phyloP scores from a whole-genome alignment of 345 rosid genomes.

The Eutrema yunnanense region DNA sequence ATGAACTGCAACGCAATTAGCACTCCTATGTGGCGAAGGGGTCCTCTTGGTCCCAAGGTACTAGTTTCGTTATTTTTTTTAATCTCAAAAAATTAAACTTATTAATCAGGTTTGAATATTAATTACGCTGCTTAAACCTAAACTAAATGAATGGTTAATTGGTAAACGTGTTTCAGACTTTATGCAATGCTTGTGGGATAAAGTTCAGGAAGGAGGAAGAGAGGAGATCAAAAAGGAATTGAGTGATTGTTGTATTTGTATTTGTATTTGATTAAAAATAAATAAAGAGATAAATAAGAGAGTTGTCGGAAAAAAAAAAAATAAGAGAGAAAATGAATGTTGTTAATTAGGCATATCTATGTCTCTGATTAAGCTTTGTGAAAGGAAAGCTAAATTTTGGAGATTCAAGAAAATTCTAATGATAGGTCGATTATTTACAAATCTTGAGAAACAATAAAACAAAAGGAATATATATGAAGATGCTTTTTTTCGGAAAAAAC shows the following conservation, averaged over 20 bases:
- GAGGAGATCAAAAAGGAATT: constrained; percentile 2
- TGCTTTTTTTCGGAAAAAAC: no score
- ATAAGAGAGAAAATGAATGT: neutral
- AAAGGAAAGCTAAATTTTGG: neutral
- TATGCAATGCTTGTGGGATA: constrained; percentile 34
- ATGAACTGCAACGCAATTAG: neutral
- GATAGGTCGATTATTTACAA: neutral
- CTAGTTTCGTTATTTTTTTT: neutral
- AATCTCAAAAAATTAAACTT: neutral
- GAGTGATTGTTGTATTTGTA: neutral
- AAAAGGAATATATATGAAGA: no score
- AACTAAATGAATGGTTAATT: neutral
- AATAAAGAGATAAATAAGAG: neutral
- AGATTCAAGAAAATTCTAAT: neutral
- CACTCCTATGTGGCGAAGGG: constrained; percentile 36
- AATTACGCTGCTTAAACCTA: neutral
- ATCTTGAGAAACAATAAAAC: no score
- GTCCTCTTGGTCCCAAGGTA: constrained; percentile 35
- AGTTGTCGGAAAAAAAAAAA: no score
- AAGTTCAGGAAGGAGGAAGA: constrained; percentile 25
- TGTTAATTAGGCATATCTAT: neutral
- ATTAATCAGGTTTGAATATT: neutral
- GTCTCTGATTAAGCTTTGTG: neutral
- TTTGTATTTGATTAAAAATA: no score
- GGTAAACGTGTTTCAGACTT: constrained; percentile 5